A percentile compares a stretch with the other conserved stretches of the same genome.
Conservation (phyloP, 2,329 filamentous ascomycete species). For the Fusarium sp. region DNA sequence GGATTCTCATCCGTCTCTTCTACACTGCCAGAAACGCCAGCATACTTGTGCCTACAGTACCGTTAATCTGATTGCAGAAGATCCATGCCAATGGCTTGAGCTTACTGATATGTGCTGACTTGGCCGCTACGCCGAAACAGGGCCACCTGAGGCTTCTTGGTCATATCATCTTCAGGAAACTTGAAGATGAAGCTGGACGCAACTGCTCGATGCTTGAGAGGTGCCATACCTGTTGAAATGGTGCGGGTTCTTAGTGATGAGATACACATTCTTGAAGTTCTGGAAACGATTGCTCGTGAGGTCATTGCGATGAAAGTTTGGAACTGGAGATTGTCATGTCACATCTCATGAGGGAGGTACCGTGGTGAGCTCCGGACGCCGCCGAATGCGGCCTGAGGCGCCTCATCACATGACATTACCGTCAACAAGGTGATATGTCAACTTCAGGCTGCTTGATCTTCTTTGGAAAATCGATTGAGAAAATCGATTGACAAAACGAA, state of each 20-base stretch:
- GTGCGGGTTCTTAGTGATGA: background rate
- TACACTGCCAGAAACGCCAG: constrained; percentile 72
- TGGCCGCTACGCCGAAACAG: constrained; percentile 71
- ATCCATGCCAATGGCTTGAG: background rate
- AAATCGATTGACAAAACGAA: background rate
- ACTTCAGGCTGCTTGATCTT: background rate
- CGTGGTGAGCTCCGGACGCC: background rate
- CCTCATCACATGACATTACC: background rate
- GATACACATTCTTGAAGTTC: background rate
- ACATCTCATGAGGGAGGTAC: background rate
- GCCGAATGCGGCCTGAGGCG: background rate
- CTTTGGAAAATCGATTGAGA: background rate
- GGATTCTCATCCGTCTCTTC: constrained; percentile 64
- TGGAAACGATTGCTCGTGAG: background rate
- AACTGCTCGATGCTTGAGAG: constrained; percentile 52
- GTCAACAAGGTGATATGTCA: background rate
- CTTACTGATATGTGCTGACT: constrained; percentile 70
- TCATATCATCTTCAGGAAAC: constrained; percentile 50
- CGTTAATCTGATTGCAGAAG: constrained; percentile 1
- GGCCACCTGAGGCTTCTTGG: constrained; percentile 62
- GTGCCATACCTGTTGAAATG: constrained; percentile 32
- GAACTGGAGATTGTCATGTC: background rate
- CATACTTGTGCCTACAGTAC: constrained; percentile 62
- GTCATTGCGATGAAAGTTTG: background rate
- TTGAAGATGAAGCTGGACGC: constrained; percentile 66